Base-by-base conservation (phyloP, 2,329 filamentous ascomycete species). In the Colletotrichum tofieldiae region DNA sequence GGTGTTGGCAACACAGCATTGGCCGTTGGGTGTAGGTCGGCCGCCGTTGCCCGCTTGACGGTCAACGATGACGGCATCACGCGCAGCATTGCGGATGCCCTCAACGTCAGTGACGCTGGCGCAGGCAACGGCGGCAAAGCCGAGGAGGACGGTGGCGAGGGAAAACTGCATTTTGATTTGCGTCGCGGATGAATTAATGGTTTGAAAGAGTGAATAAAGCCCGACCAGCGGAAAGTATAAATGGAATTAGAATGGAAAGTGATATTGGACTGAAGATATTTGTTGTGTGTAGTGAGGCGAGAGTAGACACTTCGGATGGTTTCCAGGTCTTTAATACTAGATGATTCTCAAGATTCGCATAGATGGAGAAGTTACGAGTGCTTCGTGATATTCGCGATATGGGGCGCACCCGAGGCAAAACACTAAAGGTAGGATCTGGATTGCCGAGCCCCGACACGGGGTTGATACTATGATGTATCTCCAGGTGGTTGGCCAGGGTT, bases 1-100 rank as follows among this genome's bases (percentile, higher is more conserved):
- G 5, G 77, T 80, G 70, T 77, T 77, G 67, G 78, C 75, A 20
- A 81, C 77, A 71, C 81, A 82, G 78, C 81, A 82, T 23, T 71
- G 71, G 29, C 81, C 81, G 47, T 26, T 26, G 47, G 47, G 47
- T n/a, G 49, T 76, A 29, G 80, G 78, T 11, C 79, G 77, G n/a
- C 78, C 79, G 26, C 80, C 77, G 75, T 82, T 82, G 16, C 47
- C 47, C 12, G 47, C 47, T 73, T 80, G 79, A 55, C 77, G 78
- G n/a, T 65, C 70, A 54, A 78, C 58, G 51, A 71, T 11, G 6
- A 64, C 41, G 43, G 45, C 8, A 29, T 35, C 11, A 8, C 64
- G 54, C 43, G 58, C 54, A 18, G 58, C 35, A 35, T 60, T 66
- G 18, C 64, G 64, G 3, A 66, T 35, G 18, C 64, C 73, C 29